Base-by-base conservation (phyloP, 2,329 filamentous ascomycete genomes). In the Cladosporium sp. region DNA sequence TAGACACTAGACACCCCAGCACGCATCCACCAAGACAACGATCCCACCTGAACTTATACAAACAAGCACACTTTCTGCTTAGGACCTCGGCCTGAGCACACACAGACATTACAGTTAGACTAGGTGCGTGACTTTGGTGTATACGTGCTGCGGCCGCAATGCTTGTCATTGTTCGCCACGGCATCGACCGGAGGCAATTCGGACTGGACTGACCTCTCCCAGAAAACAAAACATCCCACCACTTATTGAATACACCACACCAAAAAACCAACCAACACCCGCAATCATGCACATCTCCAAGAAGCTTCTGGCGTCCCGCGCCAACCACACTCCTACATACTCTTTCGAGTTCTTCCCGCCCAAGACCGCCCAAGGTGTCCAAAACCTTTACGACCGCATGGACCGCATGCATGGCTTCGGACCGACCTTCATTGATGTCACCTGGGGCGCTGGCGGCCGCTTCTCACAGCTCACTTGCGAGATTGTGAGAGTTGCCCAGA, bases 341-440 rank as follows among this genome's bases (percentile, higher is more conserved):
- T 99, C 95, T 67, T 99, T 99, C 83, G 95, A 99, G 80, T 99
- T 97, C 85, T 99, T 99, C 81, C 95, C 95, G 61, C 95, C 95
- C 47, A 99, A 99, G 84, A 99, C 95, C 8, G 91, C 92, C 12
- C 92, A 95, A 82, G 95, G 95, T 85, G 94, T 99, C 14, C 95
- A 99, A 82, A 99, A 99, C 79, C 89, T 99, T 66, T 99, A 99
- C 85, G 95, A 99, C 74, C 92, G 95, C 73, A 98, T 99, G 92
- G 95, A 99, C 81, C 93, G 93, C 81, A 99, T 99, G 95, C 93
- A 97, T 80, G 88, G 90, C 75, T 87, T 96, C 70, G 95, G 93
- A 1, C 95, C 94, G 70, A 90, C 93, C 75, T 99, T 99, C 83
- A 93, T 99, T 78, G 95, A 99, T 80, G 91, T 99, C 75, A 99